Base-by-base conservation (phyloP, 2,329 filamentous ascomycete species). In the Alternaria arborescens region DNA sequence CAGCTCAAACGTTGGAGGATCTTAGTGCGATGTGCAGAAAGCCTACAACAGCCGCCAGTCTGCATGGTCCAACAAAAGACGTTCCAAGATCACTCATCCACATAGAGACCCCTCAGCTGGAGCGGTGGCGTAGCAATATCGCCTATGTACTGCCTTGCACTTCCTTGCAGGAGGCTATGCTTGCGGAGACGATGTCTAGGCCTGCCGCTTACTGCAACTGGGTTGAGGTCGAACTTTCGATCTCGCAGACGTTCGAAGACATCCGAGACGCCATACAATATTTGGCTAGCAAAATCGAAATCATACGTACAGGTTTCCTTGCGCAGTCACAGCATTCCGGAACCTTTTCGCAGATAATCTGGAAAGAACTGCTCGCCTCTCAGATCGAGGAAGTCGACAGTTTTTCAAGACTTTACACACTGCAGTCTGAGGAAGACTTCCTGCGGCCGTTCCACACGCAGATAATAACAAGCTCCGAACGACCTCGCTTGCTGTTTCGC, bases 131-230 rank as follows among this genome's bases (percentile, higher is more conserved):
- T 22, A 24, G 48, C 20, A 51, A 62, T 0, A 70, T 77, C 38
- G 61, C 53, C 7, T 78, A 80, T 26, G 75, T 87, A 5, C 71
- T 86, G 18, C 84, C 84, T 5, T 95, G 92, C 74, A 94, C 89
- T 4, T 85, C 88, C 14, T 82, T 95, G 10, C 94, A 97, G 70
- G 81, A 85, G 18, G 89, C 92, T 2, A 96, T 97, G 92, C 82
- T 97, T 16, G 83, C 87, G 0, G 92, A 97, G 78, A 94, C 92
- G 0, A 77, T 83, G 3, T 82, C 81, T 18, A 82, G 89, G 61
- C 65, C 82, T 2, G 79, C 78, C 47, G 84, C 89, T 8, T 97
- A 97, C 73, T 91, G 90, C 78, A 97, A 97, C 68, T 89, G 89
- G 82, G 81, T 95, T 11, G 86, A 91, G 67, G 74, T 96, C 1